These are phyloP conservation scores for Calonectria pseudoreteaudii DNA, from an alignment of 2,329 filamentous ascomycete species.

Conservation along the genomic window DNA sequence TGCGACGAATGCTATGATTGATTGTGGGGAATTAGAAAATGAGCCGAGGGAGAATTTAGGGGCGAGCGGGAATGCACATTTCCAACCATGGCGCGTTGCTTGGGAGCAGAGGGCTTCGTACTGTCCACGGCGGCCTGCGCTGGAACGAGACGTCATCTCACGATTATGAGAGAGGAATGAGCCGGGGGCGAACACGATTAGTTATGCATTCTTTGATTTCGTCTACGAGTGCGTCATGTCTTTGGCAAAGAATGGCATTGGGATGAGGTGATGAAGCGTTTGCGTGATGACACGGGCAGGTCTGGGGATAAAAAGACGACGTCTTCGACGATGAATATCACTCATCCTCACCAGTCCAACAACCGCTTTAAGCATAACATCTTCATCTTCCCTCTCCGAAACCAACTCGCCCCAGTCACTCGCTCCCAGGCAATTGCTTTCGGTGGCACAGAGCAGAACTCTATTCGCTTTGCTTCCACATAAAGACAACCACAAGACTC, in stretches of 20 bases:
- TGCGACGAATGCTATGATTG: not conserved
- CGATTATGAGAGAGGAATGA: slow-evolving; percentile 5
- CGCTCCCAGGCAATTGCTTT: slow-evolving; percentile 33
- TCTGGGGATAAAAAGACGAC: slow-evolving; percentile 37
- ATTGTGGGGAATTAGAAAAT: not conserved
- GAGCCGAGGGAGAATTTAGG: not conserved
- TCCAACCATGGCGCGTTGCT: not conserved
- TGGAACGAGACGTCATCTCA: slow-evolving; percentile 18
- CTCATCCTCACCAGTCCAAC: not conserved
- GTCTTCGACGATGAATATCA: not conserved
- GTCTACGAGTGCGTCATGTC: slow-evolving; percentile 3
- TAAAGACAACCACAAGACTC: not conserved
- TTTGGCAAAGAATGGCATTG: slow-evolving; percentile 9
- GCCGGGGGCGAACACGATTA: not conserved
- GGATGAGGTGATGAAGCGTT: not conserved
- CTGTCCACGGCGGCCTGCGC: not conserved
- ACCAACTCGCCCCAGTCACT: slow-evolving; percentile 40
- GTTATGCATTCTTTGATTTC: slow-evolving; percentile 13
- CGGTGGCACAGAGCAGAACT: slow-evolving; percentile 14
- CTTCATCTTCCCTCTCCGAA: slow-evolving; percentile 33
- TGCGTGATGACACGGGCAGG: not conserved
- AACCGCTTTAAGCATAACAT: slow-evolving; percentile 12
- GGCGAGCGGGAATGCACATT: not conserved
- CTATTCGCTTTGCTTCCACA: slow-evolving; percentile 14
- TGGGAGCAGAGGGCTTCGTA: not conserved